These are phyloP conservation scores for Penicillium crustosum DNA, from an alignment of 2,329 filamentous ascomycete species.

Conservation along the genomic window DNA sequence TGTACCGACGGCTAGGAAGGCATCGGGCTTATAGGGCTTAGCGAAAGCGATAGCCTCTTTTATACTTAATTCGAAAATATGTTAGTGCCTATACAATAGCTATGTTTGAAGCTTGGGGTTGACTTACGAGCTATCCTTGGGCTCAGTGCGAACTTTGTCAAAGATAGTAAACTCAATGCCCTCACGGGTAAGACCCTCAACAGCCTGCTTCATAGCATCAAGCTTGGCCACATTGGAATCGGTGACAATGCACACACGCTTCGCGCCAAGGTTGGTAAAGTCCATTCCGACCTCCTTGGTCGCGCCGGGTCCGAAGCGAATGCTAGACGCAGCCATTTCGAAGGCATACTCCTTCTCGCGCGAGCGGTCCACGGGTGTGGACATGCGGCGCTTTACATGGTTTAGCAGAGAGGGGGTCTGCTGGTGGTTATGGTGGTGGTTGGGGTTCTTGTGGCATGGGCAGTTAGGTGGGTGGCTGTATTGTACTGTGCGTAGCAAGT, in stretches of 20 bases:
- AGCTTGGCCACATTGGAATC: slow-evolving; percentile 78
- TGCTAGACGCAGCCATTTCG: slow-evolving; percentile 94
- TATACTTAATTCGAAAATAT: slow-evolving; percentile 44
- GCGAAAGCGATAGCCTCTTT: slow-evolving; percentile 86
- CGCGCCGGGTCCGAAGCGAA: slow-evolving; percentile 88
- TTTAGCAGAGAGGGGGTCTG: slow-evolving; percentile 47
- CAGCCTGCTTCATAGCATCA: slow-evolving; percentile 84
- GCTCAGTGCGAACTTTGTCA: slow-evolving; percentile 78
- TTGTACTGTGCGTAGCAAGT: slow-evolving; percentile 82
- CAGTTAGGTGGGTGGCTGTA: slow-evolving; percentile 84
- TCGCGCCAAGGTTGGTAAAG: slow-evolving; percentile 83
- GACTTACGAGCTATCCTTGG: slow-evolving; percentile 85
- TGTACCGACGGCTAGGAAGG: slow-evolving; percentile 82
- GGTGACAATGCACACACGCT: slow-evolving; percentile 88
- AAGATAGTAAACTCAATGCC: slow-evolving; percentile 80
- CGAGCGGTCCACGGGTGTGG: slow-evolving; percentile 71
- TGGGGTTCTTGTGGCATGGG: slow-evolving; percentile 89
- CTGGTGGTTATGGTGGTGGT: slow-evolving; percentile 72
- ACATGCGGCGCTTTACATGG: slow-evolving; percentile 62
- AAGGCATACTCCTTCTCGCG: slow-evolving; percentile 95
- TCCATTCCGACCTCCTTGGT: slow-evolving; percentile 99
- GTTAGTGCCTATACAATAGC: slow-evolving; percentile 45
- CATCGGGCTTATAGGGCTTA: slow-evolving; percentile 77
- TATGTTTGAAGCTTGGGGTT: background rate
- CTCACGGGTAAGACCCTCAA: slow-evolving; percentile 74